Conservation (phyloP, 352 stramenopile species). For the Phytophthora tubulina region DNA sequence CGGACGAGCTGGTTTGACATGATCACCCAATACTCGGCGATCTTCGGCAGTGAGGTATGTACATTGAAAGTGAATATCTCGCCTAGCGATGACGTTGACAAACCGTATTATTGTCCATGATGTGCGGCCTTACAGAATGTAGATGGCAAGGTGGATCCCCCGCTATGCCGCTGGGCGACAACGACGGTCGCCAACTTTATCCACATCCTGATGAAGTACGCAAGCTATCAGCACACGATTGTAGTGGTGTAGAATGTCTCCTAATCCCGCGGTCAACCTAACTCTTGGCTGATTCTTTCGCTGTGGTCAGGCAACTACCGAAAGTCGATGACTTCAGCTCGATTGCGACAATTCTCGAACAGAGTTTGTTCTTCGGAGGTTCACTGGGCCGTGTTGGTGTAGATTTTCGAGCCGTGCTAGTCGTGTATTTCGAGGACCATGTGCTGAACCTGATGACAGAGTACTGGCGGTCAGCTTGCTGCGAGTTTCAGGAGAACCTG, state of each 20-base stretch:
- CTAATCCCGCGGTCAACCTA: background rate
- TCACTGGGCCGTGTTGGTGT: slow-evolving; percentile 85
- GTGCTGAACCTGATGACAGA: slow-evolving; percentile 72
- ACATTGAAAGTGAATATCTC: background rate
- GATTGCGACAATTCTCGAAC: slow-evolving; percentile 81
- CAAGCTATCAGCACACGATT: background rate
- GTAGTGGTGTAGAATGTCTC: background rate
- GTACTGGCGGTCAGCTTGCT: slow-evolving; percentile 63
- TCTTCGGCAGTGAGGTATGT: slow-evolving; percentile 84
- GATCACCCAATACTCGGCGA: slow-evolving; percentile 92
- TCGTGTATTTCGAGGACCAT: slow-evolving; percentile 88
- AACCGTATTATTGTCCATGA: background rate
- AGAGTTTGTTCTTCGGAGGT: slow-evolving; percentile 87
- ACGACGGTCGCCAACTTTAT: slow-evolving; percentile 85
- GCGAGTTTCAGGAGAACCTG: slow-evolving; percentile 74
- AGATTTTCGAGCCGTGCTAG: slow-evolving; percentile 83
- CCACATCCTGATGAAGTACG: slow-evolving; percentile 82
- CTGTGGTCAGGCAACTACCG: slow-evolving; percentile 70
- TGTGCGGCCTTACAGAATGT: slow-evolving; percentile 50
- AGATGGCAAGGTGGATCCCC: slow-evolving; percentile 81
- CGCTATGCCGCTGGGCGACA: slow-evolving; percentile 84
- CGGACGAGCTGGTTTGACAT: slow-evolving; percentile 92
- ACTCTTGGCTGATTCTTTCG: slow-evolving; percentile 3
- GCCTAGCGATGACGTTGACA: background rate
- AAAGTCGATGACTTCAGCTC: slow-evolving; percentile 89